Conservation (phyloP, 495 filamentous ascomycete genomes). For the Penicillium soppii region DNA sequence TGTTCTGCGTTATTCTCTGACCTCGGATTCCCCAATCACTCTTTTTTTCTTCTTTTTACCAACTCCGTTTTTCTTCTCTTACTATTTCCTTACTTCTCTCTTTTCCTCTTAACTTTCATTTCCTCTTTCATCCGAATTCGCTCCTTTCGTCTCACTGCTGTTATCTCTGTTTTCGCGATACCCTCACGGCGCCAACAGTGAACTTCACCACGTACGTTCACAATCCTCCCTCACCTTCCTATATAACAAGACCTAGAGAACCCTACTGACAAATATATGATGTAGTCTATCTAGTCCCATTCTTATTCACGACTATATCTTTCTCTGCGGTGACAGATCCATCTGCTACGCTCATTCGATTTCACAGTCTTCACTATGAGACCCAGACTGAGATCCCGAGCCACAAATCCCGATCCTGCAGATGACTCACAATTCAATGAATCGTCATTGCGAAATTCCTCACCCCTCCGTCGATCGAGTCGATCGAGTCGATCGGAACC, state of each 20-base stretch:
- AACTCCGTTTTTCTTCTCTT: too few species aligned
- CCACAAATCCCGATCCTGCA: constrained; percentile 24
- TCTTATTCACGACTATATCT: not conserved
- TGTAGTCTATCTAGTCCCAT: not conserved
- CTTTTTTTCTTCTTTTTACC: too few species aligned
- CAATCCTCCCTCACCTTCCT: not conserved
- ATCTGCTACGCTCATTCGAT: not conserved
- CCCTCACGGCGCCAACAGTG: too few species aligned
- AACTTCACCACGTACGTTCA: too few species aligned
- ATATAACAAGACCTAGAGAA: too few species aligned
- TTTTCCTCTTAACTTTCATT: constrained; percentile 1
- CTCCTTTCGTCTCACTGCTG: not conserved
- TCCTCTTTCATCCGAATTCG: not conserved
- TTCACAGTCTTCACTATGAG: constrained; percentile 16
- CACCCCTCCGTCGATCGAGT: constrained; percentile 19
- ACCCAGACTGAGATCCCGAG: constrained; percentile 8
- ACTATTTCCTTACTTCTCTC: too few species aligned
- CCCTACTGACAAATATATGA: too few species aligned
- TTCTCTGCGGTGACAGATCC: too few species aligned
- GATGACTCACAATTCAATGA: constrained; percentile 17
- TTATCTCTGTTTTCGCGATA: too few species aligned
- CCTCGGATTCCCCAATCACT: too few species aligned
- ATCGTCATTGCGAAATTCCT: constrained; percentile 18
- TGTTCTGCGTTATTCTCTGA: too few species aligned
- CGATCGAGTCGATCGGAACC: constrained; percentile 18